These are phyloP conservation scores for Nitzschia sp. DNA, from an alignment of 108 stramenopile genomes.

Conservation along the genomic window DNA sequence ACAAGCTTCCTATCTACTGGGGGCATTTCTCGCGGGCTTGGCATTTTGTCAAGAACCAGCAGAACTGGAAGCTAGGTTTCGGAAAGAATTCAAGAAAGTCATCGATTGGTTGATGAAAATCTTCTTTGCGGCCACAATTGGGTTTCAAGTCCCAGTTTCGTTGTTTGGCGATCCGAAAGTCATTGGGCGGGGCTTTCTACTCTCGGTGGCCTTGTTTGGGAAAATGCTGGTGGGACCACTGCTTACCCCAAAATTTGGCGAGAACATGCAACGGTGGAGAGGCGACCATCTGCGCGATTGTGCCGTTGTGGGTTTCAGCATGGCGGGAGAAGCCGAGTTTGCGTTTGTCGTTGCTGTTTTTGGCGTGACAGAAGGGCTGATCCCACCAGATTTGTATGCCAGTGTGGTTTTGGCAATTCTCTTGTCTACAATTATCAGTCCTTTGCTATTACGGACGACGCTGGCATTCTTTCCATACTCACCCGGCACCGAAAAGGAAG, in stretches of 20 bases:
- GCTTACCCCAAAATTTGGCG: slow-evolving; percentile 16
- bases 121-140: slow-evolving; percentile 68
- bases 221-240: slow-evolving; percentile 33
- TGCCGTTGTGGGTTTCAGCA: slow-evolving; percentile 36
- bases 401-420: slow-evolving; percentile 46
- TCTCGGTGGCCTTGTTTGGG: slow-evolving; percentile 47
- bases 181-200: slow-evolving; percentile 49
- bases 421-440: slow-evolving; percentile 36
- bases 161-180: slow-evolving; percentile 51
- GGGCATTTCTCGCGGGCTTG: slow-evolving; percentile 67
- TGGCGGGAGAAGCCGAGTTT: slow-evolving; percentile 51
- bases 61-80: slow-evolving; percentile 2
- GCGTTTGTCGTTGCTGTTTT: slow-evolving; percentile 54
- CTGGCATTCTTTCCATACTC: slow-evolving; percentile 13
- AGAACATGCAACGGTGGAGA: background rate
- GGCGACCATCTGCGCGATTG: slow-evolving; percentile 40
- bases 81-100: slow-evolving; percentile 22
- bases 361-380: slow-evolving; percentile 37
- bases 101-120: slow-evolving; percentile 70
- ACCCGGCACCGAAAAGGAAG: background rate
- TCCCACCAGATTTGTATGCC: slow-evolving; percentile 44
- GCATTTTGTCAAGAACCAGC: slow-evolving; percentile 42
- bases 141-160: slow-evolving; percentile 42
- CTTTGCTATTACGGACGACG: slow-evolving; percentile 28
- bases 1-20: slow-evolving; percentile 52